Evolutionary conservation across 2,329 filamentous ascomycete genomes (phyloP), one percentile per base, ranked within the genome.

Genomic region (Magnaporthales sp.): DNA sequence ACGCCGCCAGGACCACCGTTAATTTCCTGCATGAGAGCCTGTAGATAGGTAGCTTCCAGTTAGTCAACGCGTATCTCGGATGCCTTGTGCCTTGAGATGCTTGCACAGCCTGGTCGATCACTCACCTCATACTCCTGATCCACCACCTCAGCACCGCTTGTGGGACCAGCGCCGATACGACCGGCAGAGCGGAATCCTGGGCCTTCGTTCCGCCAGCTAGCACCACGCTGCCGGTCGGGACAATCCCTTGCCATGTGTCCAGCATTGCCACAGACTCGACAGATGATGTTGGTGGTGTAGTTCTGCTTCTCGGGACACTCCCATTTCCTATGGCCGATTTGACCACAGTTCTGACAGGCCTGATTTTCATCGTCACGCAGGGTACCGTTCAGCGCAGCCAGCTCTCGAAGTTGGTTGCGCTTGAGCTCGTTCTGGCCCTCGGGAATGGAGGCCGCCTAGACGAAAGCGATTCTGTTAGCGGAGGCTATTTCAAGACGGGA

Each of bases 351-450:
- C 82, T 99, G 95, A 80, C 95, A 99, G 71, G 95, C 95, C 78
- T 99, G 95, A 79, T 99, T 99, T 78, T 99, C 95, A 74, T 99
- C 95, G 76, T 99, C 95, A 82, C 95, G 94, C 24, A 99, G 89
- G 9, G 95, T 99, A 86, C 95, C 95, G 87, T 99, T 99, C 73
- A 99, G 90, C 29, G 95, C 93, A 60, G 95, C 95, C 70, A 99
- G 91, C 79, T 99, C 95, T 80, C 95, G 92, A 67, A 99, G 90
- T 80, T 99, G 95, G 80, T 98, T 98, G 67, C 95, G 90, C 86
- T 99, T 99, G 74, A 99, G 89, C 79, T 98, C 95, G 78, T 99
- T 99, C 77, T 99, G 95, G 64, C 94, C 95, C 81, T 99, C 95
- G 22, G 95, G 95, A 71, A 98, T 99, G 5, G 95, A 99, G 51